Evolutionary conservation across 495 filamentous ascomycete genomes (phyloP).

Genomic region (Neurospora sp.): DNA sequence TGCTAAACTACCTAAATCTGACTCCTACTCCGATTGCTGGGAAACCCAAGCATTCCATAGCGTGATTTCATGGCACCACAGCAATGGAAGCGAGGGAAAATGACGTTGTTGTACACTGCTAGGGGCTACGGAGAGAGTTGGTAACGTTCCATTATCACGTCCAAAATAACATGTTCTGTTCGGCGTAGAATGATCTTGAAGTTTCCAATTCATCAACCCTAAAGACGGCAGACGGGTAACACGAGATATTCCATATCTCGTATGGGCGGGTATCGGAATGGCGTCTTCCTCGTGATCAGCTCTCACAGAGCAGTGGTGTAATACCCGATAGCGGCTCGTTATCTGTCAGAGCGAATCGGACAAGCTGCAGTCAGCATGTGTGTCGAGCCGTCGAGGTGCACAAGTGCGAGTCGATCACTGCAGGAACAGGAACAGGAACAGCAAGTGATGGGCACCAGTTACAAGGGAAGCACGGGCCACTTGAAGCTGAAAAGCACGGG

Average conservation of each 20-base stretch:
- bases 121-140: too few relatives aligned
- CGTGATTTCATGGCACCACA: not conserved
- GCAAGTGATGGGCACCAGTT: not conserved
- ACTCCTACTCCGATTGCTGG: not conserved
- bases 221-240: not conserved
- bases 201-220: not conserved
- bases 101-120: not conserved
- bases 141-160: not conserved
- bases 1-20: not conserved
- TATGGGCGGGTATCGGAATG: not conserved
- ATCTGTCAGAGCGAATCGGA: not conserved
- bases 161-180: not conserved
- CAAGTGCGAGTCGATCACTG: not conserved
- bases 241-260: not conserved
- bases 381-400: not conserved
- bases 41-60: not conserved
- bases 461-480: not conserved
- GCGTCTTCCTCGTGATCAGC: not conserved
- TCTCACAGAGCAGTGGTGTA: not conserved
- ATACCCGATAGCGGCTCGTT: not conserved
- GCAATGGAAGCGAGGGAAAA: not conserved
- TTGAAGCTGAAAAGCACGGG: not conserved
- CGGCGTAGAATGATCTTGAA: not conserved
- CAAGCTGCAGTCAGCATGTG: not conserved
- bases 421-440: not conserved